phyloP scores from a whole-genome alignment of 805 yeast species.

The Zygosaccharomyces bisporus region DNA sequence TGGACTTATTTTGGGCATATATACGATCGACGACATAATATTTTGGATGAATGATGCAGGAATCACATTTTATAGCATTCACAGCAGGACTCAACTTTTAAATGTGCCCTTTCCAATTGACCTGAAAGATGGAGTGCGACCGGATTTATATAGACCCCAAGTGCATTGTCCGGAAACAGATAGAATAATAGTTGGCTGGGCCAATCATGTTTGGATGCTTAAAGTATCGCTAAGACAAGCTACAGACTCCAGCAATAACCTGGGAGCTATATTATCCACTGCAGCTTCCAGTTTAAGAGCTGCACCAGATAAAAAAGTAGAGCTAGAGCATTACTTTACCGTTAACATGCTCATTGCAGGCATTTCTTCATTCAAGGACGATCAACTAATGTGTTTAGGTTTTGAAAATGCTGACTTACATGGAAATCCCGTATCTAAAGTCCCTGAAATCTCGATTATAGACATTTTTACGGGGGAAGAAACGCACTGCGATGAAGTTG shows the following conservation, averaged over 20 bases:
- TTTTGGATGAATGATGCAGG: conserved; percentile 87
- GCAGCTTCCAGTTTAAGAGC: conserved; percentile 49
- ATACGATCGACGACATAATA: conserved; percentile 58
- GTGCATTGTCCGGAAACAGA: conserved; percentile 62
- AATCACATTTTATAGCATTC: conserved; percentile 59
- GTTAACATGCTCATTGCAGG: conserved; percentile 62
- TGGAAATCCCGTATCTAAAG: conserved; percentile 46
- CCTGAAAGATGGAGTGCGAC: conserved; percentile 43
- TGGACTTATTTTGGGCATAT: conserved; percentile 70
- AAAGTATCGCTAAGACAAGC: conserved; percentile 40
- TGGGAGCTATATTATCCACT: conserved; percentile 36
- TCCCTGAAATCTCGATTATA: conserved; percentile 74
- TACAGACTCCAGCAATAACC: conserved; percentile 19
- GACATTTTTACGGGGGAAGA: conserved; percentile 67
- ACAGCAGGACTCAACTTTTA: conserved; percentile 46
- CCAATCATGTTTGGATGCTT: conserved; percentile 67
- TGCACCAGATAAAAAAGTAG: conserved; percentile 41
- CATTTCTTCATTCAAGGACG: conserved; percentile 69
- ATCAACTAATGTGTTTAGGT: conserved; percentile 48
- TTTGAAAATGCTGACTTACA: conserved; percentile 17
- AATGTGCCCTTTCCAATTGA: conserved; percentile 55
- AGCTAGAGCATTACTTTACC: conserved; percentile 37
- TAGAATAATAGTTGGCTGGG: conserved; percentile 79
- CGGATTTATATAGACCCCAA: conserved; percentile 83
- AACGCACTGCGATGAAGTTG: conserved; percentile 72